Conservation (phyloP, 169 alveolate genomes). For the Besnoitia besnoiti region DNA sequence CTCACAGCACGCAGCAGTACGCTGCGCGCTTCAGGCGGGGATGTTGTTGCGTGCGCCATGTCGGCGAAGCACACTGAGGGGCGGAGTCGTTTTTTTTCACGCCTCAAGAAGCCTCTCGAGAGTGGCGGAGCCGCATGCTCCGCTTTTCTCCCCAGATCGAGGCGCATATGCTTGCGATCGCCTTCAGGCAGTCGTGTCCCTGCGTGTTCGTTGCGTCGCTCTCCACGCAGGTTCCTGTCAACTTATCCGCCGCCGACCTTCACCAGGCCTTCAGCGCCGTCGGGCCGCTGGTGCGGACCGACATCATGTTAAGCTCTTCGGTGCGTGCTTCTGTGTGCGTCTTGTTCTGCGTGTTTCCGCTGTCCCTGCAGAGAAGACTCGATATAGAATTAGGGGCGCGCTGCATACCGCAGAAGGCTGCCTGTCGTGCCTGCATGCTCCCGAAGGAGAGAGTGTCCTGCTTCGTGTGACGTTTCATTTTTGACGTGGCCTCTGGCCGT, state of each 20-base stretch:
- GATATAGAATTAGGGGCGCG: no score
- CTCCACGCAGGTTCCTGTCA: slow-evolving; percentile 30
- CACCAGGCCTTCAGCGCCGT: slow-evolving; percentile 35
- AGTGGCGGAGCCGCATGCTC: neutral
- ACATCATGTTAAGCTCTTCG: slow-evolving; percentile 19
- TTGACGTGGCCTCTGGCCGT: no score
- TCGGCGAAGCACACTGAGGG: no score
- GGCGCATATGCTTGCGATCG: neutral
- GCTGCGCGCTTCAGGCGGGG: neutral
- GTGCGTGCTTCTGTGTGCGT: neutral
- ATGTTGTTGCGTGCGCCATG: neutral
- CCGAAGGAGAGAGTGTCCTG: no score
- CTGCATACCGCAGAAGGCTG: no score
- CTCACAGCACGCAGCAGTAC: neutral
- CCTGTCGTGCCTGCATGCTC: no score
- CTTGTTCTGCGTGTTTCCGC: neutral
- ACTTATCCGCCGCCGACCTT: slow-evolving; percentile 26
- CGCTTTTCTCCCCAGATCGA: neutral
- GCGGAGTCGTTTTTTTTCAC: no score
- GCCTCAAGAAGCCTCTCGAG: no score
- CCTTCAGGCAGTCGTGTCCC: neutral
- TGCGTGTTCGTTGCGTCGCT: neutral
- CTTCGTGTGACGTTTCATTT: no score
- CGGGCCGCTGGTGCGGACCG: slow-evolving; percentile 38
- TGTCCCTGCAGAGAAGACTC: no score